Conservation (phyloP, 1,139 yeast species). For the Lodderomyces theae region DNA sequence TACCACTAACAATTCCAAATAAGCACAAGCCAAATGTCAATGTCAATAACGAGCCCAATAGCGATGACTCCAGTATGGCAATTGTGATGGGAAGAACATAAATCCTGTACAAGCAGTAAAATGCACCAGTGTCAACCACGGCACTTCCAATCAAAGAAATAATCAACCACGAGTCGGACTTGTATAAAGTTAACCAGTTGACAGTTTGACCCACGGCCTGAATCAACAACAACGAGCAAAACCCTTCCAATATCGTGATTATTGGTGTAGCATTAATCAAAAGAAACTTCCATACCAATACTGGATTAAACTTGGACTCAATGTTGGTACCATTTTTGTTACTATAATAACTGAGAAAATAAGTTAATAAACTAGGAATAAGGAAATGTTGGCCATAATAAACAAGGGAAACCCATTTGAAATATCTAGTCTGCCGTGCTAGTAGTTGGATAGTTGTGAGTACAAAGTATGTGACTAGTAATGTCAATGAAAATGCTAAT, state of each 20-base stretch:
- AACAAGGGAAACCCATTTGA: slow-evolving; percentile 54
- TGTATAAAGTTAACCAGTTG: slow-evolving; percentile 64
- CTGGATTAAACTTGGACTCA: slow-evolving; percentile 16
- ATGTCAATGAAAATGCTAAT: slow-evolving; percentile 75
- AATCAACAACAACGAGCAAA: slow-evolving; percentile 82
- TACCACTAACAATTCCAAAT: slow-evolving; percentile 78
- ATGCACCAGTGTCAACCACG: slow-evolving; percentile 67
- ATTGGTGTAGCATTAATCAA: slow-evolving; percentile 81
- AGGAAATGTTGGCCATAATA: slow-evolving; percentile 81
- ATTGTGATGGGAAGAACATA: slow-evolving; percentile 73
- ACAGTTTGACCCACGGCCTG: slow-evolving; percentile 89
- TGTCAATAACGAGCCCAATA: slow-evolving; percentile 82
- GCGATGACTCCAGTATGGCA: slow-evolving; percentile 72
- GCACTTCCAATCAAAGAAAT: slow-evolving; percentile 73
- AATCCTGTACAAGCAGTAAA: slow-evolving; percentile 78
- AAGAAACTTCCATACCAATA: slow-evolving; percentile 59
- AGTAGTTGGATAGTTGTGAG: slow-evolving; percentile 70
- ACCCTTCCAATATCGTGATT: slow-evolving; percentile 87
- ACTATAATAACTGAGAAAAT: slow-evolving; percentile 56
- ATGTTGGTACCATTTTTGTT: slow-evolving; percentile 7
- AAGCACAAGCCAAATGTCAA: slow-evolving; percentile 71
- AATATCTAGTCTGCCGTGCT: slow-evolving; percentile 45
- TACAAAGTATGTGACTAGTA: slow-evolving; percentile 63
- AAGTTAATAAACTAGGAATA: slow-evolving; percentile 75
- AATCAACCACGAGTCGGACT: slow-evolving; percentile 79